Evolutionary conservation across 805 yeast species (phyloP), one percentile per base, ranked within the genome.

Genomic region (Yarrowia deformans): DNA sequence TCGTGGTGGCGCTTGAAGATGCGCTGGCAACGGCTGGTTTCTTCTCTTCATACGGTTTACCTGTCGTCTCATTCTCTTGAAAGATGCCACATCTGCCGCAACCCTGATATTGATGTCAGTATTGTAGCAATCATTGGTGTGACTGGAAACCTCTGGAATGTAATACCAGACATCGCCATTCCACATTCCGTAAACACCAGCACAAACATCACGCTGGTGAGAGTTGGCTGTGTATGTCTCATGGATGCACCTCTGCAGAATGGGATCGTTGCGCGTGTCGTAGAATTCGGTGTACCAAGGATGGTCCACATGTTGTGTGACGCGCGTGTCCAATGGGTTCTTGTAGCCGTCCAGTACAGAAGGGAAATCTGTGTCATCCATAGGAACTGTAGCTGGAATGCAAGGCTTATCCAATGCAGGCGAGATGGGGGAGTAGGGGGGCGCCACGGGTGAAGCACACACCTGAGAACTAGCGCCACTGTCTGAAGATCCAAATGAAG

Each of bases 91-190:
- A 12, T 60, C 66, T 6, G 52, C 18, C 32, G 66, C 66, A 18
- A 60, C 52, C 34, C 66, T 10, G 10, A 35, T 18, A 13, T 43
- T 45, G 18, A 60, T 35, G 16, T 49, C 68, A 12, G 68, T 48
- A 13, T 37, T 63, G 29, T 63, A 63, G 29, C 55, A 35, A 29
- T 63, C 68, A n/a, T 63, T 63, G 2, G 55, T 49, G 37, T 63
- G 48, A 14, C 48, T 39, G 16, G 68, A 63, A 1, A 37, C 39
- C 37, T 63, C 56, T 5, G 56, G 48, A 9, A 49, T 37, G 29
- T 63, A 63, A 8, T 48, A 49, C 68, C 68, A 63, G n/a, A 63
- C 14, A 14, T 48, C 46, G 3, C 68, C 68, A 16, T 63, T 49
- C 68, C 68, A 63, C 37, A 10, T 37, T 6, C 56, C 39, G 56